Evolutionary conservation across 768 basidiomycete species (phyloP), one percentile per base, ranked within the genome.

Genomic region (Rossbeevera mucosa): DNA sequence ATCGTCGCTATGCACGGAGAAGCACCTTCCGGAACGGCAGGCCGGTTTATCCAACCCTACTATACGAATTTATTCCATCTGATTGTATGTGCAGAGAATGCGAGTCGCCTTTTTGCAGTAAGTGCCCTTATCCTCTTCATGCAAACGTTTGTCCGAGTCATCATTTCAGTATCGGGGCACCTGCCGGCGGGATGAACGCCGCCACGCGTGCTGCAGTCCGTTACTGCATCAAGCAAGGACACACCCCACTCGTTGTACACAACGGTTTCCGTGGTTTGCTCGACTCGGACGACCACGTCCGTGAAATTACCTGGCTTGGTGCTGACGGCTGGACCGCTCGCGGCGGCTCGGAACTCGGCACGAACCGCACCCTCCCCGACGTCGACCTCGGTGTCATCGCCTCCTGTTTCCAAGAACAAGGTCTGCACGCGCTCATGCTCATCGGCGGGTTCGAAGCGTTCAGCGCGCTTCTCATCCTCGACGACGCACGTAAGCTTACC

Each of bases 181-280:
- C 96, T 5, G 96, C 96, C 2, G 95, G 95, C 43, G 96, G 96
- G 8, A 97, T 98, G 92, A 98, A 98, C 66, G 94, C 96, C 2
- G 96, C 95, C 0, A 96, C 93, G 1, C 88, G 95, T 38, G 87
- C 94, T 24, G 93, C 91, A 6, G 93, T 90, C 20, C 86, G 96
- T 11, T 97, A 93, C 73, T 97, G 94, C 68, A 73, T 93, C 57
- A 81, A 83, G 49, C 90, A 93, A 66, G 95, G 96, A 6, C 96
- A 99, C 67, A 88, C 79, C 22, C 87, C 94, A n/a, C 76, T 97
- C 36, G 92, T 86, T 0, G 82, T 99, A 52, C 85, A 95, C 74
- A 99, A 97, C 64, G 95, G 96, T 14, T 98, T 98, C 79, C 85
- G 85, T 44, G 96, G 96, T 30, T 79, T 99, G 5, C 80, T 99